phyloP scores from a whole-genome alignment of 2,329 filamentous ascomycete species.

The Fusarium tupiense region DNA sequence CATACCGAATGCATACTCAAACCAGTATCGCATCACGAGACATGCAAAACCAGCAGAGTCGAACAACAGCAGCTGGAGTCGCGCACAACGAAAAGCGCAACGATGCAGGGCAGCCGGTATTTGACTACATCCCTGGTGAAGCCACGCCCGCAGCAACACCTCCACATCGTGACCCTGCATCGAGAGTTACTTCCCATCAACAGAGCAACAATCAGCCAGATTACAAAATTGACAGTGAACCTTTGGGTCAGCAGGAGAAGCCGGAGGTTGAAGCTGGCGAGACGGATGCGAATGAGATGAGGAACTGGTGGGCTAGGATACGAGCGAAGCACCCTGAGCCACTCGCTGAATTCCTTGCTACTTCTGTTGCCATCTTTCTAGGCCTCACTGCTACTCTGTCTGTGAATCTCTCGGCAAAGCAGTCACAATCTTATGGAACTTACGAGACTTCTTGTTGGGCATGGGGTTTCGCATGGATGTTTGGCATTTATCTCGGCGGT shows the following conservation, averaged over 20 bases:
- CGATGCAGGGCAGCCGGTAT: constrained; percentile 18
- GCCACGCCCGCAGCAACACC: background rate
- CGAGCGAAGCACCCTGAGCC: constrained; percentile 35
- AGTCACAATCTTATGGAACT: constrained; percentile 19
- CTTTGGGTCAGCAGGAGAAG: constrained; percentile 24
- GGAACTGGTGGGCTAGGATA: constrained; percentile 39
- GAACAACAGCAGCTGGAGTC: constrained; percentile 6
- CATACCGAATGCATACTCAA: background rate
- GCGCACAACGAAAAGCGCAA: constrained; percentile 15
- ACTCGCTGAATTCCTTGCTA: constrained; percentile 37
- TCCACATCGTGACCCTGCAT: background rate
- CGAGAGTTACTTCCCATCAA: background rate
- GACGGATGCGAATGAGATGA: constrained; percentile 23
- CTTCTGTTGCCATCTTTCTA: constrained; percentile 26
- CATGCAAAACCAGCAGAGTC: constrained; percentile 8
- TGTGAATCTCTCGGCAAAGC: constrained; percentile 28
- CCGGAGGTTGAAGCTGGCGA: constrained; percentile 21
- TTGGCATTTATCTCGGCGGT: constrained; percentile 39
- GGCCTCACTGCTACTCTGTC: constrained; percentile 30
- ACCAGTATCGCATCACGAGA: background rate
- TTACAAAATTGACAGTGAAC: constrained; percentile 28
- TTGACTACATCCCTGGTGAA: constrained; percentile 10
- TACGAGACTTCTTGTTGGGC: constrained; percentile 41
- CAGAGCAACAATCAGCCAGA: constrained; percentile 4
- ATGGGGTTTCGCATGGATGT: constrained; percentile 42